A percentile compares a stretch with the other conserved stretches of the same genome.
phyloP scores from a whole-genome alignment of 164 flowering plant genomes.

The Magnolia sinica region DNA sequence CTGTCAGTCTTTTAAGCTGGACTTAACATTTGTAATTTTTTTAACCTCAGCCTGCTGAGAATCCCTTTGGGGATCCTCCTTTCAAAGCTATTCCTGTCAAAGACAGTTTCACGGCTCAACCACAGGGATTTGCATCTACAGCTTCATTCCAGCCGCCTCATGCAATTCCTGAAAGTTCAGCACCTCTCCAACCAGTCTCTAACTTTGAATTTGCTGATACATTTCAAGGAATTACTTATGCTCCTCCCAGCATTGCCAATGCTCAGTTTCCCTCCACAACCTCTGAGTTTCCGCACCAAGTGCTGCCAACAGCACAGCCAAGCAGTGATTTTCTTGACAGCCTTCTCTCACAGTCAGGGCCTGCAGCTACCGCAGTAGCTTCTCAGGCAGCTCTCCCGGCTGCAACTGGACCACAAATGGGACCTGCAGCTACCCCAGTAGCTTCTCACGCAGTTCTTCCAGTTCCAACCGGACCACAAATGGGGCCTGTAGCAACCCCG shows the following conservation, averaged over 20 bases:
- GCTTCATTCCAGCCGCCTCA: slow-evolving; percentile 37
- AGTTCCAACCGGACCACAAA: slow-evolving; percentile 28
- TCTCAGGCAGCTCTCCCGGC: slow-evolving; percentile 33
- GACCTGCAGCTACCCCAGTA: background rate
- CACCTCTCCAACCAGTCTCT: slow-evolving; percentile 25
- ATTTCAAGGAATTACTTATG: slow-evolving; percentile 39
- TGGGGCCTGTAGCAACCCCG: background rate
- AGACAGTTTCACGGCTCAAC: slow-evolving; percentile 26
- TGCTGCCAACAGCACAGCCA: slow-evolving; percentile 40
- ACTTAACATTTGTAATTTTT: background rate
- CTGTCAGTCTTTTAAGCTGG: background rate
- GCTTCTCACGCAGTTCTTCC: slow-evolving; percentile 32
- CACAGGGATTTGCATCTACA: slow-evolving; percentile 29
- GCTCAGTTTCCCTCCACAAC: slow-evolving; percentile 29
- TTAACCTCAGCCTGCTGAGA: slow-evolving; percentile 56
- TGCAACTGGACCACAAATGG: slow-evolving; percentile 30
- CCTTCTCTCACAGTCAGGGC: slow-evolving; percentile 52
- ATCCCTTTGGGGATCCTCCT: slow-evolving; percentile 95
- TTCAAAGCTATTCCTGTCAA: slow-evolving; percentile 71
- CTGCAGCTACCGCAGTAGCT: slow-evolving; percentile 18
- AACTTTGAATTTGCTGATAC: slow-evolving; percentile 47
- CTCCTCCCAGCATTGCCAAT: slow-evolving; percentile 23
- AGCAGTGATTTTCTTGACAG: slow-evolving; percentile 8
- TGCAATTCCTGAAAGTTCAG: slow-evolving; percentile 23
- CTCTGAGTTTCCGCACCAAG: slow-evolving; percentile 39